Evolutionary conservation across 2,329 filamentous ascomycete genomes (phyloP), one percentile per base, ranked within the genome.

Genomic region (Curvularia spicifera): DNA sequence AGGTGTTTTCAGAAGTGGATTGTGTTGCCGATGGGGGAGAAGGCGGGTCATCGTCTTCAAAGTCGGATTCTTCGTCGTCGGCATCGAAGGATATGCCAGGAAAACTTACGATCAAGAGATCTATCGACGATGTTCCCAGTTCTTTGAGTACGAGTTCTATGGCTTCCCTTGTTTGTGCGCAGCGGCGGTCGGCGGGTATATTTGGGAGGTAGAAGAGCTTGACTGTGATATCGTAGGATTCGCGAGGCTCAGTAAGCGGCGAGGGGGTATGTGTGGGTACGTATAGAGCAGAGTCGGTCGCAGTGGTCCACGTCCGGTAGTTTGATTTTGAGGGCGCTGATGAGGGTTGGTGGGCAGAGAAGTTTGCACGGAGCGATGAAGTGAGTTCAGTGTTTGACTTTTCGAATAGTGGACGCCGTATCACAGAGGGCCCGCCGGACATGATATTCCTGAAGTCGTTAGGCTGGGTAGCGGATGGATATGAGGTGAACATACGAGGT

Each of bases 311-410:
- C 20, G 84, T 76, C 20, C 68, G 69, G 70, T 80, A 80, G 74
- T 64, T 73, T 63, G 69, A 79, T 77, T 61, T 74, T n/a, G 72
- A 66, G 55, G 75, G 74, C 43, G 71, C 61, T 53, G 73, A 71
- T 66, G 88, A 86, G 71, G 89, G 81, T 74, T 92, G 89, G 39
- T 90, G 89, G 29, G 89, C 86, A 52, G 86, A 76, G 76, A 98
- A 92, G 78, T 94, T 97, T 72, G 88, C 87, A 69, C 91, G 90
- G 18, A 99, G 85, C 3, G 93, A 91, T 71, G 92, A 93, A 64
- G 93, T 90, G 68, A 99, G 86, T 78, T 99, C 95, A 69, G 93
- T 88, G 76, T 98, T 98, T 53, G 94, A 97, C 75, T 93, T 92
- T 73, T 88, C 88, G 65, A 87, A 86, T 59, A 88, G 85, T 15